A percentile compares a stretch with the other conserved stretches of the same genome.
These are phyloP conservation scores for Rhynchospora pubera DNA, from an alignment of 176 grass and related monocot genomes.

Conservation along the genomic window DNA sequence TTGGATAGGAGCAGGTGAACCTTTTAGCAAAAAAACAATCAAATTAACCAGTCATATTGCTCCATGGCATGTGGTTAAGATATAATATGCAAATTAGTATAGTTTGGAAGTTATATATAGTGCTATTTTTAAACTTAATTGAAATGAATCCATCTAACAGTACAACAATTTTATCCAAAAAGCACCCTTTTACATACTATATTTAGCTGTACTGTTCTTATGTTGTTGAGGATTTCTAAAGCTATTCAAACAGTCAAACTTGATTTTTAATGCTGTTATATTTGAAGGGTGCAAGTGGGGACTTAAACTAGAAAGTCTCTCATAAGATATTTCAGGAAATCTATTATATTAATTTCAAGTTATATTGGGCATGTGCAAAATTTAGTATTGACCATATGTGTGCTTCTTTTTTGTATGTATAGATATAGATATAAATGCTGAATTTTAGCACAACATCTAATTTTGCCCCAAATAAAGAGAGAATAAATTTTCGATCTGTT, in stretches of 20 bases:
- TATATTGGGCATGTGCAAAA: not conserved
- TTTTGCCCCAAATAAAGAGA: not conserved
- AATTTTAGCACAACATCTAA: not conserved
- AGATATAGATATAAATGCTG: not conserved
- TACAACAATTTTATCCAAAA: not conserved
- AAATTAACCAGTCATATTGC: not conserved
- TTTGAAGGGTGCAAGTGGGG: not conserved
- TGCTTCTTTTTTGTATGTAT: not conserved
- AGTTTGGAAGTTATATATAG: too few species aligned
- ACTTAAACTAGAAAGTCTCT: not conserved
- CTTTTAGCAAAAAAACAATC: not conserved
- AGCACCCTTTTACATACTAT: not conserved
- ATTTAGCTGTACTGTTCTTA: not conserved
- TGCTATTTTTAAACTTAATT: not conserved
- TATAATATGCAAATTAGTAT: conserved; percentile 6
- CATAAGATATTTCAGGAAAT: not conserved
- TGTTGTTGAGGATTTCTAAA: not conserved
- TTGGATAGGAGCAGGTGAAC: not conserved
- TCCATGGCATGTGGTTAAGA: not conserved
- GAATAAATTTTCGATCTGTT: not conserved
- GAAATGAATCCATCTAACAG: not conserved
- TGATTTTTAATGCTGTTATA: not conserved
- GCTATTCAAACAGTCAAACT: not conserved
- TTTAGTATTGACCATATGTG: not conserved
- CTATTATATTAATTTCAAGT: not conserved